These are phyloP conservation scores for Verticillium dahliae DNA, from an alignment of 2,329 filamentous ascomycete species.

Conservation along the genomic window DNA sequence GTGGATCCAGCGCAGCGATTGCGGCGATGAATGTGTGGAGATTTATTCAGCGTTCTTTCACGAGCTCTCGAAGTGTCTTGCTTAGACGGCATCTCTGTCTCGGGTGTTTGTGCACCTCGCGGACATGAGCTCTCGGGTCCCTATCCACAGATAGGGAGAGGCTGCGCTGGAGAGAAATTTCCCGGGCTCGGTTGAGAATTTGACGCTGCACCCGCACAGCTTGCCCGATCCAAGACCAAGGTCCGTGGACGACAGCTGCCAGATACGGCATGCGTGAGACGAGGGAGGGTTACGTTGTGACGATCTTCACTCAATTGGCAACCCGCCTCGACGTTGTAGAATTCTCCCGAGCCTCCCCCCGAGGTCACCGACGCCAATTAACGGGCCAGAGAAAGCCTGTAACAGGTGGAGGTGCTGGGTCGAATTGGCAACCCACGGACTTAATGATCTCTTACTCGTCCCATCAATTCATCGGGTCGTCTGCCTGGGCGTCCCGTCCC, in stretches of 20 bases:
- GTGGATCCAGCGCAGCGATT: not conserved
- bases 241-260: not conserved
- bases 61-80: not conserved
- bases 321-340: not conserved
- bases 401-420: not conserved
- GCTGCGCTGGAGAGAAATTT: not conserved
- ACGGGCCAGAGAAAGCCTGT: not conserved
- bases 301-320: not conserved
- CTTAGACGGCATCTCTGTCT: not conserved
- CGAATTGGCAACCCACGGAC: not conserved
- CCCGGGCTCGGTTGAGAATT: not conserved
- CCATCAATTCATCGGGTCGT: not conserved
- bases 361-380: not conserved
- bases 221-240: not conserved
- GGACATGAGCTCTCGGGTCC: not conserved
- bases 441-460: not conserved
- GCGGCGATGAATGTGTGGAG: not conserved
- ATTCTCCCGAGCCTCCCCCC: not conserved
- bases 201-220: not conserved
- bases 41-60: not conserved
- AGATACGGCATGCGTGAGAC: not conserved
- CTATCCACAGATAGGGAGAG: not conserved
- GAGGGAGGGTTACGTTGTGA: not conserved
- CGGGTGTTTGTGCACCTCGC: not conserved
- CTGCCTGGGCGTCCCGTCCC: not conserved